Conservation (phyloP, 179 eudicot genomes). For the Amaranthus tricolor region DNA sequence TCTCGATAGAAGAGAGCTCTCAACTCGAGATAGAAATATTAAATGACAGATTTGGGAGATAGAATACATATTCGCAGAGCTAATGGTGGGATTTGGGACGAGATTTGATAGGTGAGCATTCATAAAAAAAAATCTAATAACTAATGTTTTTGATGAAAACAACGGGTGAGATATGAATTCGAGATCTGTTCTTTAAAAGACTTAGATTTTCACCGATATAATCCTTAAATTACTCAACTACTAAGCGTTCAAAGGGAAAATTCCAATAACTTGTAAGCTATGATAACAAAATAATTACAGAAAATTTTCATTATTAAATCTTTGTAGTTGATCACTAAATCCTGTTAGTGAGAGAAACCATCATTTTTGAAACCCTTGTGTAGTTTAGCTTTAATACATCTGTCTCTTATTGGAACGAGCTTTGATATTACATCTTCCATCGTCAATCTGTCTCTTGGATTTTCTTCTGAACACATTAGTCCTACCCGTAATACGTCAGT, state of each 20-base stretch:
- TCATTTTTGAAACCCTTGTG: not conserved
- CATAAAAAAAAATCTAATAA: too few relatives aligned
- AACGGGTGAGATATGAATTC: too few relatives aligned
- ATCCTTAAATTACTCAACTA: too few relatives aligned
- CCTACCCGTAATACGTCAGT: conserved; percentile 5
- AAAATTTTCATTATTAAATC: not conserved
- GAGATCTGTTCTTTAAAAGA: too few relatives aligned
- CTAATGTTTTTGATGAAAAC: too few relatives aligned
- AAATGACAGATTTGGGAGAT: too few relatives aligned
- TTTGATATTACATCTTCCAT: conserved; percentile 14
- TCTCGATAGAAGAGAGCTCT: too few relatives aligned
- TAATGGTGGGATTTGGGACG: too few relatives aligned
- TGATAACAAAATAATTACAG: not conserved
- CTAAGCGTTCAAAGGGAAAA: not conserved
- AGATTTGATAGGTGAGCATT: too few relatives aligned
- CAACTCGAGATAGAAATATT: too few relatives aligned
- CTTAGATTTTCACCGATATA: too few relatives aligned
- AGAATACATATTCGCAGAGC: too few relatives aligned
- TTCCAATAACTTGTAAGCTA: not conserved
- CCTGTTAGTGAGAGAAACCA: not conserved
- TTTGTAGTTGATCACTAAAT: not conserved
- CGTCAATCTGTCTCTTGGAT: conserved; percentile 14
- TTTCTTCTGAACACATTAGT: conserved; percentile 17
- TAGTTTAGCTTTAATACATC: conserved; percentile 8
- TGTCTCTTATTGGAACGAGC: conserved; percentile 14